Evolutionary conservation across 371 early-diverging fungal species (phyloP), one percentile per base, ranked within the genome.

Genomic region (Mucor irregularis): DNA sequence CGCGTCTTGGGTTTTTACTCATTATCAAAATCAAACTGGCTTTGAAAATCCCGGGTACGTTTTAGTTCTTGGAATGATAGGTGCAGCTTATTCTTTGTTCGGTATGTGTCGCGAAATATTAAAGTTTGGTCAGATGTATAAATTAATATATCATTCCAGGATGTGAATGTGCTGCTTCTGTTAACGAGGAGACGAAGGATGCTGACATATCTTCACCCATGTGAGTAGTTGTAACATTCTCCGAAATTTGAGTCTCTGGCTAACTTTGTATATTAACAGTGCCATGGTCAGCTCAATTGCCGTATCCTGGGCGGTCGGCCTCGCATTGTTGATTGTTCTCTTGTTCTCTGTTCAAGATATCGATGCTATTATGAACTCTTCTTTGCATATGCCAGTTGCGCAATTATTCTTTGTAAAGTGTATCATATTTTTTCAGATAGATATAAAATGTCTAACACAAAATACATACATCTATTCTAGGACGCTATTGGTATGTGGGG

Each of bases 401-500:
- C 74, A 74, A 48, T 39, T 77, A 4, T 72, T 77, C 44, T 62
- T 56, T 58, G 78, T 70, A 74, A 40, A 50, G n/a, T n/a, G n/a
- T n/a, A n/a, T n/a, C n/a, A n/a, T n/a, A n/a, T 34, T 0, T 38
- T 17, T 38, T 13, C 14, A 24, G 4, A 16, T 11, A 4, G 19
- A n/a, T 49, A 28, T 11, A 14, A 22, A 3, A 5, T 24, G 13
- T 24, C 49, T 24, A 45, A 45, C 25, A 28, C 39, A 49, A 14
- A 56, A 7, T 30, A 17, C n/a, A n/a, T n/a, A 47, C n/a, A 39
- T 47, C 59, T 40, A 5, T 10, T 40, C 71, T 33, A 83, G 68
- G 86, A 87, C 64, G 75, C 80, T 5, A 66, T 81, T 13, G 83
- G 84, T 24, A 57, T 56, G 21, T 53, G 39, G 30, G 71, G 74